Evolutionary conservation across 1,284 basidiomycete genomes (phyloP).

Genomic region (Irpex rosettiformis): DNA sequence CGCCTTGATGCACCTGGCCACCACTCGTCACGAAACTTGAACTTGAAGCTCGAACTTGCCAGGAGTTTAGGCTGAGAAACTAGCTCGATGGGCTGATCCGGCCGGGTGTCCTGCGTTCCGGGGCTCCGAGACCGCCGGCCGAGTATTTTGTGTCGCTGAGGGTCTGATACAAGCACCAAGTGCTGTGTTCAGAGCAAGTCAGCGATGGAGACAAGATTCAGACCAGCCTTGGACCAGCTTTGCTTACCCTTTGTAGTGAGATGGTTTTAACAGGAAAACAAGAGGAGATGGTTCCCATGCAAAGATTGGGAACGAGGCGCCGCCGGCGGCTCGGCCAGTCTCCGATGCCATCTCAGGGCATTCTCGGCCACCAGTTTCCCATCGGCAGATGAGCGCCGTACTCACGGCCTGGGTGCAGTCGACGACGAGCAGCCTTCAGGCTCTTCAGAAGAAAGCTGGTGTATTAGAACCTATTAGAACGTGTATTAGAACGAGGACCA

Average conservation of each 20-base stretch:
- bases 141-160: not conserved
- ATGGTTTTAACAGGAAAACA: not conserved
- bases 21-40: not conserved
- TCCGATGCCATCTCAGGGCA: not conserved
- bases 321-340: conserved; percentile 1
- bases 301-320: not conserved
- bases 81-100: not conserved
- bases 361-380: not conserved
- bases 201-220: not conserved
- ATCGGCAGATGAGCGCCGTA: not conserved
- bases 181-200: not conserved
- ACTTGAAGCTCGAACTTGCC: not conserved
- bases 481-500: too few species aligned
- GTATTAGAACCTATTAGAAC: too few species aligned
- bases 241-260: not conserved
- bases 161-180: not conserved
- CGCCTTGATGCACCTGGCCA: not conserved
- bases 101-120: not conserved
- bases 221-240: too few species aligned
- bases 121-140: not conserved
- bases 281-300: not conserved
- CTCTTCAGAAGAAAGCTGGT: too few species aligned
- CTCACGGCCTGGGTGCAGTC: not conserved
- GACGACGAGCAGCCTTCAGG: too few species aligned
- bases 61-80: not conserved